Evolutionary conservation across 2,329 filamentous ascomycete species (phyloP), one percentile per base, ranked within the genome.

Genomic region (Neofusicoccum sp.): DNA sequence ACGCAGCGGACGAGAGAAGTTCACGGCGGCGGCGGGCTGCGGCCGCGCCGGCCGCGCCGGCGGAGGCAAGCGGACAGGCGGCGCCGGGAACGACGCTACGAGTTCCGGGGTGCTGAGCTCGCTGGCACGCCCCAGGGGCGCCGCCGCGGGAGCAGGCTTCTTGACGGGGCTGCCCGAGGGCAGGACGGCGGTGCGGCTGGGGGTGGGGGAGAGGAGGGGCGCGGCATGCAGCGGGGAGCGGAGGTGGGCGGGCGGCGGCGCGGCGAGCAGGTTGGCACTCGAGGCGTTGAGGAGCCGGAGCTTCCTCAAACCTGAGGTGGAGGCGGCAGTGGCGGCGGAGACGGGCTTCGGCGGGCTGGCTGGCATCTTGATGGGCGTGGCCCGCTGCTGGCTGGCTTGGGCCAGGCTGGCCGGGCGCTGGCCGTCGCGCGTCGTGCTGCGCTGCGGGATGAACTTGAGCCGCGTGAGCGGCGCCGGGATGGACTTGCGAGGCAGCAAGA

Each of bases 271-370:
- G 51, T 56, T 20, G 7, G n/a, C 9, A 12, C n/a, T 43, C 26
- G 51, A 43, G 51, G 51, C 38, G 51, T 56, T 56, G 51, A 56
- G 9, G 51, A 56, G 38, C 11, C 38, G 51, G 28, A 56, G 51
- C 51, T 56, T 43, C n/a, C 51, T 31, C 36, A 56, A 24, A 38
- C 36, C 51, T 3, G 36, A 16, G 5, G 38, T n/a, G 36, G 36
- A n/a, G 36, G 34, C 48, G 20, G 11, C 9, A 0, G 16, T 11
- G 33, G 48, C 6, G 20, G 48, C 1, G 48, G 31, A 3, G 12
- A 14, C 16, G 36, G 26, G 20, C 14, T 40, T 54, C 0, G 49
- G 38, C 9, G 51, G 36, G 28, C 14, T 14, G 33, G 20, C 8
- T n/a, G n/a, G n/a, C 51, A 56, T 56, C 26, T 33, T 56, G 51